Evolutionary conservation across 768 basidiomycete species (phyloP), one percentile per base, ranked within the genome.

Genomic region (Saitozyma podzolica): DNA sequence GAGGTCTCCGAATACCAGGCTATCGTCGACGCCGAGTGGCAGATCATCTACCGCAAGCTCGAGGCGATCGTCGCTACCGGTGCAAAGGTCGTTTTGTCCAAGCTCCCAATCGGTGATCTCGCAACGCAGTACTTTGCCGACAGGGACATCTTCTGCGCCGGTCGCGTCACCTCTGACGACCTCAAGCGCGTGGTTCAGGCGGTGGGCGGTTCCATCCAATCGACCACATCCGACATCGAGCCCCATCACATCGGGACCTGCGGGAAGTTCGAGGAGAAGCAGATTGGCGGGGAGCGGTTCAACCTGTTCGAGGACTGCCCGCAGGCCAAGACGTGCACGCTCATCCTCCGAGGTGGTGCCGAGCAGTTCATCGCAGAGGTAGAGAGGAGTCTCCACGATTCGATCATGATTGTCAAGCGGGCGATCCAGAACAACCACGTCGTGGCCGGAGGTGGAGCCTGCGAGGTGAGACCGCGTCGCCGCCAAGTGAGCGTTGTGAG

Each of bases 71-170:
- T 92, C 72, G 88, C 89, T 74, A 96, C 94, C 2, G 96, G 95
- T 47, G 96, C 96, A 39, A 94, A 94, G 78, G 92, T 99, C 65
- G 93, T 99, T 43, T 84, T 99, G 67, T 96, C 93, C 82, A 96
- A 97, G 81, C 86, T 99, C 9, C 96, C 96, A 10, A 98, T 98
- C 73, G 96, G 96, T 40, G 96, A 99, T 82, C 84, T 99, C 47
- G 96, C 96, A 1, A 98, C 96, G 3, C 96, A 98, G 77, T 99
- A 93, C 89, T 99, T 99, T 77, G 95, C 96, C 48, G 96, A 98
- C 82, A 87, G 96, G 42, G 89, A 94, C 76, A 97, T 99, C 75
- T 99, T 99, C 84, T 98, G 96, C 70, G 96, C 96, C 62, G 96
- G 96, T 47, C 91, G 96, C 56, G 96, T 99, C 45, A 85, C 88